Conservation (phyloP, 345 rosid genomes). For the Boechera divaricarpa region DNA sequence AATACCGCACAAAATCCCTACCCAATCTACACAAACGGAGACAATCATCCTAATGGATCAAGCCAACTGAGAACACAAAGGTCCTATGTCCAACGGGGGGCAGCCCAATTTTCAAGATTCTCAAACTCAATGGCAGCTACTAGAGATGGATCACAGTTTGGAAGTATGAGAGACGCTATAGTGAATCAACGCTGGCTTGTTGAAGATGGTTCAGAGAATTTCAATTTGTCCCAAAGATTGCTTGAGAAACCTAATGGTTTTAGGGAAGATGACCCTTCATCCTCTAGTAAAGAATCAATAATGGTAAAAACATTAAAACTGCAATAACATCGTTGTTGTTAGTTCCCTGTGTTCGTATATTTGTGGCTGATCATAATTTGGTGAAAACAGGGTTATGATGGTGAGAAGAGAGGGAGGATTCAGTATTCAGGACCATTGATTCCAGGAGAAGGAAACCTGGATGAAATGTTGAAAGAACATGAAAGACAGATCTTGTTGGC, state of each 20-base stretch:
- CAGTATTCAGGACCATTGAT: slow-evolving; percentile 90
- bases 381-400: slow-evolving; percentile 49
- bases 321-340: neutral
- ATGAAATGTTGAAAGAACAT: slow-evolving; percentile 93
- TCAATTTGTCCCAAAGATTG: slow-evolving; percentile 58
- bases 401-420: slow-evolving; percentile 56
- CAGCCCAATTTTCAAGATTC: slow-evolving; percentile 69
- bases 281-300: slow-evolving; percentile 43
- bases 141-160: slow-evolving; percentile 66
- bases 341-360: neutral
- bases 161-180: slow-evolving; percentile 49
- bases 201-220: slow-evolving; percentile 50
- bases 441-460: slow-evolving; percentile 71
- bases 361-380: slow-evolving; percentile 14
- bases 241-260: slow-evolving; percentile 48
- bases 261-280: slow-evolving; percentile 52
- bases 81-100: slow-evolving; percentile 52
- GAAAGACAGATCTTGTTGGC: slow-evolving; percentile 82
- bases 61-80: slow-evolving; percentile 54
- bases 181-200: slow-evolving; percentile 53
- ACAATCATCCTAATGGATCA: slow-evolving; percentile 38
- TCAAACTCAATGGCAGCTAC: slow-evolving; percentile 73
- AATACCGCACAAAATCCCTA: neutral
- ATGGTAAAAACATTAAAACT: slow-evolving; percentile 48
- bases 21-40: slow-evolving; percentile 47